Base-by-base conservation (phyloP, 768 basidiomycete species). In the Trametes cinnabarina region DNA sequence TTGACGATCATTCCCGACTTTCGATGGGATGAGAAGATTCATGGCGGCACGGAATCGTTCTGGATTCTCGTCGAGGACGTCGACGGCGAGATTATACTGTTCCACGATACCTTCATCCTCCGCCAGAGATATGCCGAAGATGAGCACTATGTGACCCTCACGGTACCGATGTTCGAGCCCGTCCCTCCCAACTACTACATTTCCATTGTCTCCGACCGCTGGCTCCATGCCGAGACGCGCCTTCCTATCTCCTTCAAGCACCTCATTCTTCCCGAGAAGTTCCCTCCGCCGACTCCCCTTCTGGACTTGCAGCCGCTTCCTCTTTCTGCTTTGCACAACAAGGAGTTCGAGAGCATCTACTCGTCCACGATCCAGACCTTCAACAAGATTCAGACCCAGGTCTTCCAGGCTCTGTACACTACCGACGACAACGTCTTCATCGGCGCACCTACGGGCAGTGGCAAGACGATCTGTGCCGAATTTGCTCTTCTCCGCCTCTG, bases 351-450 rank as follows among this genome's bases (percentile, higher is more conserved):
- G 71, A 79, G 80, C 1, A 82, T 98, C 41, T 99, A 98, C 71
- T 82, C 85, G 1, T 82, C 81, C 17, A 84, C 84, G 0, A 86
- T 98, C 62, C 80, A 85, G 60, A 86, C 84, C 0, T 98, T 98
- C 80, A 98, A 98, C 82, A 99, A 98, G 74, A 98, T 98, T 60
- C 97, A 98, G 70, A 98, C 94, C 0, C 97, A 98, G 73, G 95
- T 97, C 43, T 98, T 99, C 87, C 94, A 98, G 66, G 95, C 96
- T 0, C 79, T 99, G 0, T 99, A 98, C 71, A 94, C 92, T 0
- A 87, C 93, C 0, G 95, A 98, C 66, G 97, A 98, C 68, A 98
- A 96, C 65, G 88, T 96, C 40, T 95, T 98, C 68, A 86, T 99
- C 55, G 95, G 94, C 19, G 97, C 96, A 0, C 96, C 97, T 0